Evolutionary conservation across 441 rosid species (phyloP).

Genomic region (Francoa sonchifolia): DNA sequence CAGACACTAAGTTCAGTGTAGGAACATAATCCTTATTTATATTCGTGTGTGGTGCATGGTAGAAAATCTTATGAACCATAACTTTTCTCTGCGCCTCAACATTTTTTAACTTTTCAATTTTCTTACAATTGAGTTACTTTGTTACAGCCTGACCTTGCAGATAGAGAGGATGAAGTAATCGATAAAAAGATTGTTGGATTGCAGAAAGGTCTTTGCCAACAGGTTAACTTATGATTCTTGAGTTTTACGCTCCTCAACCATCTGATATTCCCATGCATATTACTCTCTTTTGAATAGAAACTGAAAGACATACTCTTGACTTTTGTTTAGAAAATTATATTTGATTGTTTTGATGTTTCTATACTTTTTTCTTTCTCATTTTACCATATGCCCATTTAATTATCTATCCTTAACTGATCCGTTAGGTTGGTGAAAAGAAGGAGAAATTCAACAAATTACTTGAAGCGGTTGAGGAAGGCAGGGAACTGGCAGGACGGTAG

Average conservation of each 20-base stretch:
- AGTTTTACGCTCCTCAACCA: not conserved
- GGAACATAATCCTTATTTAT: too few relatives aligned
- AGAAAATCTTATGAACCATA: too few relatives aligned
- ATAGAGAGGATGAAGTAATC: slow-evolving; percentile 59
- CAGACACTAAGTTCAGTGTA: too few relatives aligned
- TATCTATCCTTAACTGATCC: slow-evolving; percentile 6
- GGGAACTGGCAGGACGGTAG: slow-evolving; percentile 27
- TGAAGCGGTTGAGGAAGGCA: slow-evolving; percentile 23
- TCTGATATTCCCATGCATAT: not conserved
- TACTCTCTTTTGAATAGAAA: not conserved
- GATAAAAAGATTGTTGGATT: slow-evolving; percentile 52
- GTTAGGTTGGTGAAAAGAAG: slow-evolving; percentile 31
- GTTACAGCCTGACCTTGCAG: slow-evolving; percentile 84
- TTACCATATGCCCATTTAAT: not conserved
- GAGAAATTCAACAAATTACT: slow-evolving; percentile 21
- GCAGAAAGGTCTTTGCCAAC: slow-evolving; percentile 48
- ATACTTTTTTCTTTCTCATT: not conserved
- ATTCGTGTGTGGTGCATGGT: too few relatives aligned
- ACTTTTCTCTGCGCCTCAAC: not conserved
- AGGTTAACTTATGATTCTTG: slow-evolving; percentile 40
- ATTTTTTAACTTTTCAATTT: not conserved
- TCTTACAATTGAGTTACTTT: slow-evolving; percentile 8
- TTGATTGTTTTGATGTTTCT: not conserved
- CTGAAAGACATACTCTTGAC: not conserved
- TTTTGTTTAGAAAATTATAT: not conserved